These are phyloP conservation scores for Blastobotrys serpentis DNA, from an alignment of 1,139 yeast species.

Conservation along the genomic window DNA sequence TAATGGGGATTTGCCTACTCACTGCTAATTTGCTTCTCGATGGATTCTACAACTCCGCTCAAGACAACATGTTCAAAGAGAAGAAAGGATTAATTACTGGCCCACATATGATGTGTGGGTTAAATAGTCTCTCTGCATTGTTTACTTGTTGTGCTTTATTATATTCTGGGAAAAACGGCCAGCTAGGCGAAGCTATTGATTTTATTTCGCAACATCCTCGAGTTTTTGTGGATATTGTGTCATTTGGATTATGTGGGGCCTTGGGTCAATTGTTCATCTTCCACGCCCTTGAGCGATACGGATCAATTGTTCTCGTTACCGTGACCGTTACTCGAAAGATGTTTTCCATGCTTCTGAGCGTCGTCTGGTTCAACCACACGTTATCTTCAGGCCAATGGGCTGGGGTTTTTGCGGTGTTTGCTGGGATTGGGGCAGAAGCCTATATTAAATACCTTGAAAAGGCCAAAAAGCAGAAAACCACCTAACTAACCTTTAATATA, in stretches of 20 bases:
- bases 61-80: slow-evolving; percentile 71
- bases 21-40: slow-evolving; percentile 70
- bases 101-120: slow-evolving; percentile 80
- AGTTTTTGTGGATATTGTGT: slow-evolving; percentile 57
- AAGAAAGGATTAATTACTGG: slow-evolving; percentile 54
- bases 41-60: slow-evolving; percentile 91
- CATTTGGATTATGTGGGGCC: slow-evolving; percentile 80
- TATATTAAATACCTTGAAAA: slow-evolving; percentile 40
- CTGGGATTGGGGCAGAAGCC: slow-evolving; percentile 76
- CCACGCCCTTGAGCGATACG: slow-evolving; percentile 76
- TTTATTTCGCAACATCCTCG: slow-evolving; percentile 52
- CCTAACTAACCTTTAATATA: background rate
- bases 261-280: slow-evolving; percentile 92
- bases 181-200: slow-evolving; percentile 48
- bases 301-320: slow-evolving; percentile 79
- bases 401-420: slow-evolving; percentile 77
- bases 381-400: slow-evolving; percentile 66
- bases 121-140: slow-evolving; percentile 58
- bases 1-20: slow-evolving; percentile 59
- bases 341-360: slow-evolving; percentile 91
- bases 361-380: slow-evolving; percentile 76
- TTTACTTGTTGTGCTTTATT: slow-evolving; percentile 44
- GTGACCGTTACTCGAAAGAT: slow-evolving; percentile 95
- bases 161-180: slow-evolving; percentile 43
- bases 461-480: slow-evolving; percentile 4